These are phyloP conservation scores for Solanum pimpinellifolium DNA, from an alignment of 257 asterid species.

Conservation along the genomic window DNA sequence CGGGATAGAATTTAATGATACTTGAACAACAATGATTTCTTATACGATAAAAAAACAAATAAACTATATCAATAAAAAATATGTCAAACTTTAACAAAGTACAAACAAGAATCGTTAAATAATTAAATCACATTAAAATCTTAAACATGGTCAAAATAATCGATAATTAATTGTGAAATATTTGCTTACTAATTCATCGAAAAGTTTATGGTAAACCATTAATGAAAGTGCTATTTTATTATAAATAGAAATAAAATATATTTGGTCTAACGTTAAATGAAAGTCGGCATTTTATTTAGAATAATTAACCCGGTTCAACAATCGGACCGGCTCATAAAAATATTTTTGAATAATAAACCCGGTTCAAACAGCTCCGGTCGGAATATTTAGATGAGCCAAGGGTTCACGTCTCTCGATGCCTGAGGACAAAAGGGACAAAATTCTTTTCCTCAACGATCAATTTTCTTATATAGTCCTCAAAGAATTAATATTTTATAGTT, in stretches of 20 bases:
- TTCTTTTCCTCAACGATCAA: conserved; percentile 7
- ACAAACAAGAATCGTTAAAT: background rate
- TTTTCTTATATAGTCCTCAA: background rate
- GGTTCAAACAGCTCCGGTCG: background rate
- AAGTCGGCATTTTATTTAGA: background rate
- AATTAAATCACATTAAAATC: background rate
- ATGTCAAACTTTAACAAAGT: background rate
- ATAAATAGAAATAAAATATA: background rate
- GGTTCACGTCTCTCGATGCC: conserved; percentile 17
- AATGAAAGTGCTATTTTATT: background rate
- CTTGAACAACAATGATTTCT: background rate
- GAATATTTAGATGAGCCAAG: conserved; percentile 19
- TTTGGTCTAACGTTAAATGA: background rate
- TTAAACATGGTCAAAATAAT: background rate
- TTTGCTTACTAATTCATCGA: background rate
- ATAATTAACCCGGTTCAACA: background rate
- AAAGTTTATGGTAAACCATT: background rate
- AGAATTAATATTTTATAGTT: background rate
- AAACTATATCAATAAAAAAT: background rate
- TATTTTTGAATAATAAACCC: no score
- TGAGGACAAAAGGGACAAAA: background rate
- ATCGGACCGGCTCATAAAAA: background rate
- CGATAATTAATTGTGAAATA: background rate
- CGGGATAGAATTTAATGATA: background rate
- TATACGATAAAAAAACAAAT: background rate